Evolutionary conservation across 805 yeast genomes (phyloP).

Genomic region (Saccharomycopsis javanensis): DNA sequence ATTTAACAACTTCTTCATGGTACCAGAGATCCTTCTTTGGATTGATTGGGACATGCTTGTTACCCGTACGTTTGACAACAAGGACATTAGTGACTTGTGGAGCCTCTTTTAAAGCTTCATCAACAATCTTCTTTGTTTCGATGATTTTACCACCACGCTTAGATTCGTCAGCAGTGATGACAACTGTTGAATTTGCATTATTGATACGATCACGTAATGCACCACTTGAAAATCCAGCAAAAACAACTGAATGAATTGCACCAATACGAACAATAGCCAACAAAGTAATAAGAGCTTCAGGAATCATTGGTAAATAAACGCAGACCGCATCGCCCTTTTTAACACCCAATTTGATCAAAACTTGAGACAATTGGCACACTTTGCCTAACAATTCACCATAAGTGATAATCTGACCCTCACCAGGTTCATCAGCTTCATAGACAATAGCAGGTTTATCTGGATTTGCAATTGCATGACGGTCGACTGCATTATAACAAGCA

Average conservation of each 20-base stretch:
- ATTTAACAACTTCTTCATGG: constrained; percentile 60
- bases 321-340: constrained; percentile 80
- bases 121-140: constrained; percentile 73
- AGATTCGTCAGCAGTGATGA: constrained; percentile 75
- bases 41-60: constrained; percentile 38
- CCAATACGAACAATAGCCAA: constrained; percentile 74
- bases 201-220: constrained; percentile 62
- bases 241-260: constrained; percentile 76
- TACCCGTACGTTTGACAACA: constrained; percentile 68
- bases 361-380: constrained; percentile 64
- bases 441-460: constrained; percentile 69
- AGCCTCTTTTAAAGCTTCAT: constrained; percentile 61
- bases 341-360: constrained; percentile 55
- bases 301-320: constrained; percentile 78
- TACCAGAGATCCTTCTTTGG: constrained; percentile 65
- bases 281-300: constrained; percentile 66
- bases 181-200: constrained; percentile 62
- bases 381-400: constrained; percentile 63
- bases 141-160: constrained; percentile 76
- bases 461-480: constrained; percentile 62
- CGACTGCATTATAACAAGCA: constrained; percentile 75
- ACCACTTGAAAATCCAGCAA: constrained; percentile 75
- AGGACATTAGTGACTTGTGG: constrained; percentile 61
- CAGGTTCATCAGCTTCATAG: constrained; percentile 75
- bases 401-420: constrained; percentile 50